These are phyloP conservation scores for Solanum rostratum DNA, from an alignment of 257 asterid genomes.

Conservation along the genomic window DNA sequence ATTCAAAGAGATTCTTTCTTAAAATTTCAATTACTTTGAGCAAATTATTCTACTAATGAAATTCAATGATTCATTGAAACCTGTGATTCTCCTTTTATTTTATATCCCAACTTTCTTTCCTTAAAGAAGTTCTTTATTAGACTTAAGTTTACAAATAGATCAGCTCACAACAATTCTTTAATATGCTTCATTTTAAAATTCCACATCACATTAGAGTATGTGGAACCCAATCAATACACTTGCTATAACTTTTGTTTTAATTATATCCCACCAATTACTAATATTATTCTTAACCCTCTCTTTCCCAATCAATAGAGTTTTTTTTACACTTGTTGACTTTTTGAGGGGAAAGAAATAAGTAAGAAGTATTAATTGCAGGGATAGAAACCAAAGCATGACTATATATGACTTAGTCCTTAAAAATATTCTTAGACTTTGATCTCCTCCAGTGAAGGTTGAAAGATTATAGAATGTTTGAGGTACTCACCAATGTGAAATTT, in stretches of 20 bases:
- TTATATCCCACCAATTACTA: not conserved
- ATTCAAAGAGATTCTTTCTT: too few relatives aligned
- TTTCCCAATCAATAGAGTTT: not conserved
- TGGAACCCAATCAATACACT: not conserved
- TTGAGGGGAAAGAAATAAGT: not conserved
- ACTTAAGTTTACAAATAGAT: not conserved
- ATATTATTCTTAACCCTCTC: not conserved
- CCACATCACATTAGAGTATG: not conserved
- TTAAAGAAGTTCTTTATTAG: not conserved
- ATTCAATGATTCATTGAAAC: too few relatives aligned
- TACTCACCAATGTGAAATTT: constrained; percentile 62
- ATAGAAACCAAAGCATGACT: not conserved
- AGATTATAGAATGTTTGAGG: constrained; percentile 38
- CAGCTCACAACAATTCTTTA: not conserved
- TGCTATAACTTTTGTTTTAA: not conserved
- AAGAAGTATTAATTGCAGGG: not conserved
- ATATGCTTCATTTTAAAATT: not conserved
- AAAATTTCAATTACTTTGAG: too few relatives aligned
- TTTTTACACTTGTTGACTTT: not conserved
- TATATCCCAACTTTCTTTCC: not conserved
- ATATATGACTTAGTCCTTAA: not conserved
- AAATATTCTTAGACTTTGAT: constrained; percentile 16
- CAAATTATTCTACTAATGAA: too few relatives aligned
- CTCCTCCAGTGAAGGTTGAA: constrained; percentile 23
- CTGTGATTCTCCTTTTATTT: too few relatives aligned